Percentiles rank a stretch among this genome's conserved stretches.
Conservation (phyloP, 305 asterid species). For the Stenogyne calaminthoides region DNA sequence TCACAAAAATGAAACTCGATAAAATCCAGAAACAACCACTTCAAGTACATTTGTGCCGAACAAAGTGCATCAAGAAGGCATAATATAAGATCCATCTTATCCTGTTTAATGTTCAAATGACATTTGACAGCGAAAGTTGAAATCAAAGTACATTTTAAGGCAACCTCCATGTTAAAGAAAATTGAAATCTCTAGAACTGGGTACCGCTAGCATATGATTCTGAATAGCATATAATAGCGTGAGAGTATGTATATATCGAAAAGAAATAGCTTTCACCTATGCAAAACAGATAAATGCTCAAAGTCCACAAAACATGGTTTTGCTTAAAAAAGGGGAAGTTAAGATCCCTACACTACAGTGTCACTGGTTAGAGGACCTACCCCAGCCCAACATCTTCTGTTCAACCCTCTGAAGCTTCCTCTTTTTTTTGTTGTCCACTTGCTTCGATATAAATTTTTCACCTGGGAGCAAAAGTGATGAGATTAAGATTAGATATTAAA, state of each 20-base stretch:
- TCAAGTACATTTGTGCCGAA: not conserved
- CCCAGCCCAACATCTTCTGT: constrained; percentile 98
- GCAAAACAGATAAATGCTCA: constrained; percentile 3
- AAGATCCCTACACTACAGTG: too few relatives aligned
- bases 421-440: constrained; percentile 86
- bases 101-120: constrained; percentile 1
- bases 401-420: constrained; percentile 84
- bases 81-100: not conserved
- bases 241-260: not conserved
- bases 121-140: not conserved
- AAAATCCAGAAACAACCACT: constrained; percentile 12
- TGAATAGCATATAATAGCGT: constrained; percentile 11
- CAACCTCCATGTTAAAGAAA: not conserved
- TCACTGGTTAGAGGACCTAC: constrained; percentile 41
- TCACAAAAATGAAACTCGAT: constrained; percentile 28
- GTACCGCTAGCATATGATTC: constrained; percentile 4
- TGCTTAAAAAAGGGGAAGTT: constrained; percentile 5
- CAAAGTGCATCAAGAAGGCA: constrained; percentile 12
- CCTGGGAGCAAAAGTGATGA: constrained; percentile 51
- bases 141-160: not conserved
- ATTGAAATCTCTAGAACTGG: not conserved
- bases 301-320: not conserved
- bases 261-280: not conserved
- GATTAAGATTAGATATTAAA: constrained; percentile 4
- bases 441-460: constrained; percentile 74